Evolutionary conservation across 2,329 filamentous ascomycete genomes (phyloP), one percentile per base, ranked within the genome.

Genomic region (Phialophora macrospora): DNA sequence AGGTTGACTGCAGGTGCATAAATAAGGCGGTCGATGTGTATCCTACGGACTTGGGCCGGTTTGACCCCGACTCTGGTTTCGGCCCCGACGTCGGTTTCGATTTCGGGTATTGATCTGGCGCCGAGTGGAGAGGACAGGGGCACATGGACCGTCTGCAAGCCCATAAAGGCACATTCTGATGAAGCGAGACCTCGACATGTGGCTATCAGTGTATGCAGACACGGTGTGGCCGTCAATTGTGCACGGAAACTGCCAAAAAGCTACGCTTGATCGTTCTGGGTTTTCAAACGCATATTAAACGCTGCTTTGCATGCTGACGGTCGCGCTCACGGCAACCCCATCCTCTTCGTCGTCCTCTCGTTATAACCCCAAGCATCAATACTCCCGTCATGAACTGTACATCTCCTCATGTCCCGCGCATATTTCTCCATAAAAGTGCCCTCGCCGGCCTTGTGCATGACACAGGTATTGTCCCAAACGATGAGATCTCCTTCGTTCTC

Each of bases 381-480:
- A 65, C 79, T 80, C 14, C 73, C 74, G 73, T 82, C 85, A 72
- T 86, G 81, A 1, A 87, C 84, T 0, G 84, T 87, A 4, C 83
- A 82, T 66, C 86, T 76, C 55, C 86, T 75, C 80, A 88, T 79
- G 73, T 88, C 85, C 46, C 84, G 76, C 65, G 73, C 76, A 71
- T 79, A 82, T 70, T 78, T 81, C 0, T 82, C 81, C 66, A 80
- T 79, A 65, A 83, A 86, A 0, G 73, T 72, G 0, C 84, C 84
- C 0, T 77, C 76, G 1, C 78, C 80, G 0, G 83, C 83, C 5
- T 84, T 75, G 73, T 88, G 85, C 78, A 87, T 79, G 17, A 84
- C 82, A 56, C 79, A 81, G 0, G 83, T 82, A 72, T 88, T 88
- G 70, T 88, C 85, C 85, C 86, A 88, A 20, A 85, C 78, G 17